A percentile compares a stretch with the other conserved stretches of the same genome.
Evolutionary conservation across 805 yeast species (phyloP).

Genomic region (Kluyveromyces dobzhanskii): DNA sequence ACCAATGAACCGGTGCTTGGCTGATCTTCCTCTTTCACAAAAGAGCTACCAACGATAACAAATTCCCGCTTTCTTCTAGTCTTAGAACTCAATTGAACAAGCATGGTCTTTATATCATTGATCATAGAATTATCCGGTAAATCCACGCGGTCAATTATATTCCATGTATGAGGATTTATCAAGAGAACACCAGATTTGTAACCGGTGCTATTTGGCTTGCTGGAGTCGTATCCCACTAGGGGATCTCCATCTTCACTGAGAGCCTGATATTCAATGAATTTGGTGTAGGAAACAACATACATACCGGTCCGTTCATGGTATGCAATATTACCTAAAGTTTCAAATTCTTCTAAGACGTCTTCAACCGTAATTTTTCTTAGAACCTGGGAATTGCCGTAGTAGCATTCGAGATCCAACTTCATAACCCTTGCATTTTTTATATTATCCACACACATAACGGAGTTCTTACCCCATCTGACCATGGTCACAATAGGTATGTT

Average conservation of each 20-base stretch:
- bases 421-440: conserved; percentile 56
- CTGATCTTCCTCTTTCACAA: conserved; percentile 69
- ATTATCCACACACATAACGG: conserved; percentile 63
- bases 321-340: conserved; percentile 53
- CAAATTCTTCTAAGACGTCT: conserved; percentile 21
- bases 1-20: conserved; percentile 72
- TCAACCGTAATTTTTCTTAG: conserved; percentile 44
- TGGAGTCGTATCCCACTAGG: conserved; percentile 46
- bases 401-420: conserved; percentile 31
- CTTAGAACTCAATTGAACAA: conserved; percentile 32
- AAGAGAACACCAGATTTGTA: conserved; percentile 56
- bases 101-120: conserved; percentile 29
- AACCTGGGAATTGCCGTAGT: conserved; percentile 56
- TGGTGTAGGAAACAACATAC: conserved; percentile 52
- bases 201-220: conserved; percentile 42
- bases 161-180: conserved; percentile 70
- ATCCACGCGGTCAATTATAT: conserved; percentile 60
- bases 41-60: conserved; percentile 72
- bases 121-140: conserved; percentile 59
- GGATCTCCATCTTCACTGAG: conserved; percentile 67
- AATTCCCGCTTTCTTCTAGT: conserved; percentile 48
- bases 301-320: conserved; percentile 63
- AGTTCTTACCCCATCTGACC: conserved; percentile 29
- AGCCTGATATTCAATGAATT: conserved; percentile 51
- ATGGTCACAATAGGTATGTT: conserved; percentile 59